Evolutionary conservation across 192 early-diverging fungal species (phyloP).

Genomic region (Phycomyces nitens): DNA sequence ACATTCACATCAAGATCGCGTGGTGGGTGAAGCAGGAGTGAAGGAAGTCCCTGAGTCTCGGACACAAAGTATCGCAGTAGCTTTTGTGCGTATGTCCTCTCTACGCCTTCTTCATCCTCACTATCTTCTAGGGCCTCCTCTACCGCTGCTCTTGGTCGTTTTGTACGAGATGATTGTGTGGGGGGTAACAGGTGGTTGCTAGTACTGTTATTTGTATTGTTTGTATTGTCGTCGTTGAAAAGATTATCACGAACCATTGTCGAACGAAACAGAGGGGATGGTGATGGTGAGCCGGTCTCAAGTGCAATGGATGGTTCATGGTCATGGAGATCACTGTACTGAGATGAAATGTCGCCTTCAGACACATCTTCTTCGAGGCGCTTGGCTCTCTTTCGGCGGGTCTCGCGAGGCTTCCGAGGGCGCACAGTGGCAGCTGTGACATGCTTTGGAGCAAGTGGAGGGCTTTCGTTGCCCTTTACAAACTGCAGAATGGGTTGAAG

Average conservation of each 20-base stretch:
- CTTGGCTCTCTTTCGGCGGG: slow-evolving; percentile 16
- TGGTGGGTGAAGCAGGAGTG: slow-evolving; percentile 39
- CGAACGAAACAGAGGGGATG: neutral
- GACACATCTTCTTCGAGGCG: slow-evolving; percentile 35
- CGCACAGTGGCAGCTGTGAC: slow-evolving; percentile 43
- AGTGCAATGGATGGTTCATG: neutral
- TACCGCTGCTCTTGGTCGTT: neutral
- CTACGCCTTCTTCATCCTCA: slow-evolving; percentile 47
- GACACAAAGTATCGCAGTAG: slow-evolving; percentile 31
- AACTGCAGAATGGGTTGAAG: slow-evolving; percentile 83
- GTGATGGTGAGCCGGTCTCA: neutral
- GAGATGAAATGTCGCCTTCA: slow-evolving; percentile 25
- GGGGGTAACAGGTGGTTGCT: no score
- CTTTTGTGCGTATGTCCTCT: slow-evolving; percentile 39
- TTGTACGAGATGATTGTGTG: neutral
- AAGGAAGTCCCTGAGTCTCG: slow-evolving; percentile 10
- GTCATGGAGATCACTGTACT: slow-evolving; percentile 16
- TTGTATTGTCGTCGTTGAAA: neutral
- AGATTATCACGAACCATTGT: neutral
- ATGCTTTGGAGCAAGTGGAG: slow-evolving; percentile 56
- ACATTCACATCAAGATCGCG: slow-evolving; percentile 78
- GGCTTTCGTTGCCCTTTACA: slow-evolving; percentile 54
- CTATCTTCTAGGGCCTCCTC: slow-evolving; percentile 43
- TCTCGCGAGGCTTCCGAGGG: slow-evolving; percentile 46
- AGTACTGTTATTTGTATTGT: no score